phyloP scores from a whole-genome alignment of 768 basidiomycete genomes.

The Lanmaoa pseudosensibilis region DNA sequence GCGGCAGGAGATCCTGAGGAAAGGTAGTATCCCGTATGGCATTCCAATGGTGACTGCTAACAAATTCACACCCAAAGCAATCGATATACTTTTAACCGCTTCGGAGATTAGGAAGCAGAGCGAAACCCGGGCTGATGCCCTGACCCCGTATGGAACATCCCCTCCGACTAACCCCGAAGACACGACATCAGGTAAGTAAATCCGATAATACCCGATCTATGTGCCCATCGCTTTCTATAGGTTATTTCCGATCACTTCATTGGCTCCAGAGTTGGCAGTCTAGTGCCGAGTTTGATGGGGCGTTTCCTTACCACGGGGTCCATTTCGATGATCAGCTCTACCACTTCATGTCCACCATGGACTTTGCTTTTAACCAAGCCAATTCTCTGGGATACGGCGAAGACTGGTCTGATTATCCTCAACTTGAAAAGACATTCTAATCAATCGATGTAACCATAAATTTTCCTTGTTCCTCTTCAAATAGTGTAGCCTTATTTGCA shows the following conservation, averaged over 20 bases:
- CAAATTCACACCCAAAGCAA: slow-evolving; percentile 2
- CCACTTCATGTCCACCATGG: background rate
- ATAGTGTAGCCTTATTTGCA: background rate
- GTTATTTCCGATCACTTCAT: background rate
- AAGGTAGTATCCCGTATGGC: slow-evolving; percentile 9
- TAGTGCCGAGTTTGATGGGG: background rate
- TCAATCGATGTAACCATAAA: background rate
- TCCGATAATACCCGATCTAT: background rate
- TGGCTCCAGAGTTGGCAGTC: background rate
- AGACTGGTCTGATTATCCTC: background rate
- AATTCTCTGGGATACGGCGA: background rate
- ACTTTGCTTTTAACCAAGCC: background rate
- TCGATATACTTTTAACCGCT: background rate
- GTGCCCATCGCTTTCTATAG: slow-evolving; percentile 5
- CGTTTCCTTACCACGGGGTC: background rate
- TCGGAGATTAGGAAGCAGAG: background rate
- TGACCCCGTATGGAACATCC: background rate
- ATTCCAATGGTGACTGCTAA: background rate
- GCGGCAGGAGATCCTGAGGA: slow-evolving; percentile 20
- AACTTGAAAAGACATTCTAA: background rate
- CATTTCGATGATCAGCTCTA: slow-evolving; percentile 1
- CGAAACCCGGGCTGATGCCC: background rate
- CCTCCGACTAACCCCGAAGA: background rate
- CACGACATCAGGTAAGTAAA: background rate
- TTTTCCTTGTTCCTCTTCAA: background rate